Evolutionary conservation across 2,329 filamentous ascomycete species (phyloP).

Genomic region (Nigrospora sphaerica): DNA sequence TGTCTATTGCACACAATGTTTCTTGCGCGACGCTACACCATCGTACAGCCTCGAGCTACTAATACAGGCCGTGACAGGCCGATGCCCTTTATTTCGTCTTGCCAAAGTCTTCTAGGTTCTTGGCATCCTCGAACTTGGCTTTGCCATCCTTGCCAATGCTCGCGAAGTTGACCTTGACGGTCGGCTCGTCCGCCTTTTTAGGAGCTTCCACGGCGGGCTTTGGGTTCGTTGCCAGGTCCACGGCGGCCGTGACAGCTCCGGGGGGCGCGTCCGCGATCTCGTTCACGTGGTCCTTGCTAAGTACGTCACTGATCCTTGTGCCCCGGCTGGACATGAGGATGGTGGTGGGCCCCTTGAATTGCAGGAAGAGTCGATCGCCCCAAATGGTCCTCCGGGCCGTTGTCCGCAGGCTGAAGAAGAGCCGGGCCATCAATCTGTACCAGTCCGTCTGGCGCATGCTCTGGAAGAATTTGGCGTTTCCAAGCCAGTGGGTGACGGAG

Average conservation of each 20-base stretch:
- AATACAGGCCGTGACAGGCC: not conserved
- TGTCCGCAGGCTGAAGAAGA: slow-evolving; percentile 65
- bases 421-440: slow-evolving; percentile 63
- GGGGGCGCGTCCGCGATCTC: slow-evolving; percentile 81
- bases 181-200: slow-evolving; percentile 23
- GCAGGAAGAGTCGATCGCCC: slow-evolving; percentile 88
- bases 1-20: no score
- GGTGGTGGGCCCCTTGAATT: slow-evolving; percentile 80
- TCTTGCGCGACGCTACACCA: no score
- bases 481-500: slow-evolving; percentile 55
- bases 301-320: slow-evolving; percentile 66
- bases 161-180: slow-evolving; percentile 46
- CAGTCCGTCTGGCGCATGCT: slow-evolving; percentile 63
- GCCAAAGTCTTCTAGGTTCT: slow-evolving; percentile 48
- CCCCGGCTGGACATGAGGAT: slow-evolving; percentile 86
- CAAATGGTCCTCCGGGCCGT: slow-evolving; percentile 77
- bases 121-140: slow-evolving; percentile 57
- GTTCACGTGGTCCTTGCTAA: slow-evolving; percentile 74
- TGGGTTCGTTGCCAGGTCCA: slow-evolving; percentile 37
- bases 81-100: slow-evolving; percentile 7
- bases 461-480: slow-evolving; percentile 65
- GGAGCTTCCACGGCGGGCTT: slow-evolving; percentile 20
- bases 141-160: slow-evolving; percentile 54
- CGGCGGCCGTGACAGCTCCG: slow-evolving; percentile 57
- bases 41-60: not conserved